Conservation (phyloP, 2,329 filamentous ascomycete genomes). For the Didymella glomerata region DNA sequence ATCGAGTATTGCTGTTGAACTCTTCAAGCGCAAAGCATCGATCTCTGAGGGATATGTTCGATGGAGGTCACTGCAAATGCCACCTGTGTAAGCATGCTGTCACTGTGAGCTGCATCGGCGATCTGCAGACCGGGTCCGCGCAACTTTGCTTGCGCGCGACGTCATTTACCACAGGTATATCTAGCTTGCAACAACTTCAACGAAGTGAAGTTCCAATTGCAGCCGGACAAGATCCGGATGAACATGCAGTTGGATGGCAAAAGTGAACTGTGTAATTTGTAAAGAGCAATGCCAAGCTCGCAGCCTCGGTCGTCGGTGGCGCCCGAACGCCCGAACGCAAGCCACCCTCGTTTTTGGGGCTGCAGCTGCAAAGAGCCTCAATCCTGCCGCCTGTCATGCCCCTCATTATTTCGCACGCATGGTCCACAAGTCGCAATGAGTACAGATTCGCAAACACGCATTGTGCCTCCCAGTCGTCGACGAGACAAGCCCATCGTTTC, state of each 20-base stretch:
- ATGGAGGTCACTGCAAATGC: background rate
- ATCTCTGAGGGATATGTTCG: background rate
- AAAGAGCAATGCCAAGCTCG: background rate
- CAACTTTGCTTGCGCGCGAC: background rate
- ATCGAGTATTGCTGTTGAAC: background rate
- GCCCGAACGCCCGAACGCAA: conserved; percentile 12
- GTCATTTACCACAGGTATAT: background rate
- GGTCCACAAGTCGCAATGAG: conserved; percentile 24
- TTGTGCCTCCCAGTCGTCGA: conserved; percentile 38
- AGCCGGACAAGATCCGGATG: background rate
- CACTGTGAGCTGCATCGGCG: background rate
- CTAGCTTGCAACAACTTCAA: background rate
- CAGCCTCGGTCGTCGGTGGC: conserved; percentile 4
- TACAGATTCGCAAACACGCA: conserved; percentile 25
- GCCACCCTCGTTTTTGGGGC: conserved; percentile 1
- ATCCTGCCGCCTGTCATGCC: background rate
- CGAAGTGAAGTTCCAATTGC: background rate
- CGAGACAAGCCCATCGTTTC: conserved; percentile 42
- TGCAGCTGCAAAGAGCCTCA: conserved; percentile 2
- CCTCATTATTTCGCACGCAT: background rate
- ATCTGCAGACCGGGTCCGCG: background rate
- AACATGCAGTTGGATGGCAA: background rate
- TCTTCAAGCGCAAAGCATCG: background rate
- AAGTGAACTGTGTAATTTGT: background rate
- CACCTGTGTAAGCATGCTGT: background rate